Base-by-base conservation (phyloP, 352 stramenopile species). In the Globisporangium echinulatum region DNA sequence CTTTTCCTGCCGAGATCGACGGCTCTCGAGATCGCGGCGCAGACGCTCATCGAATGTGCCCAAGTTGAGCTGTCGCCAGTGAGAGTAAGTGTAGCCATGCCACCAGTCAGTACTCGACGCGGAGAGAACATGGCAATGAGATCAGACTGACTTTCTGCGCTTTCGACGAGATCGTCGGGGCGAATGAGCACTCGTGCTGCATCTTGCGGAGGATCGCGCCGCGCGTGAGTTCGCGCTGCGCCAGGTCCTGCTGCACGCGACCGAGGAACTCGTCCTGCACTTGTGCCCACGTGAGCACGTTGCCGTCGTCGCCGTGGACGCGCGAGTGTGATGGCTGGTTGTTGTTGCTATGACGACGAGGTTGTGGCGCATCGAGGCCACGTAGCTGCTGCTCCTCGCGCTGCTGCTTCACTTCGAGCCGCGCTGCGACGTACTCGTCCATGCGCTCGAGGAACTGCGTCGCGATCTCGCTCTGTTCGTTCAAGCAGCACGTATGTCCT, bases 391-490 rank as follows among this genome's bases (percentile, higher is more conserved):
- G 44, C 2, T 75, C 49, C 44, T 66, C 62, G 10, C 57, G 48
- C 54, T 63, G 59, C 25, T 36, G 52, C 38, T 61, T 40, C 33
- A 46, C 64, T 19, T 61, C 68, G 8, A 71, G 61, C 0, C 50
- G 57, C 0, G 47, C 42, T 2, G 63, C 51, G 38, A 73, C 43
- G 11, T 73, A 76, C 36, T 72, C 61, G 6, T 74, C 68, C 63
- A 88, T 84, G n/a, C 81, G 74, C 50, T 69, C 59, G 0, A 90
- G 63, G 60, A 90, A 90, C 14, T 88, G 78, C 14, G 80, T 66
- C 1, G 79, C 75, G 43, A 90, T 71, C 5, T 85, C 66, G 15
- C 69, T 77, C 77, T 88, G 46, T 14, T 0, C 7, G 19, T 39
- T 11, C 25, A 44, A 6, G 13, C 13, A 51, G 25, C 25, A 33